These are phyloP conservation scores for Nitzschia inconspicua DNA, from an alignment of 108 stramenopile species.

Conservation along the genomic window DNA sequence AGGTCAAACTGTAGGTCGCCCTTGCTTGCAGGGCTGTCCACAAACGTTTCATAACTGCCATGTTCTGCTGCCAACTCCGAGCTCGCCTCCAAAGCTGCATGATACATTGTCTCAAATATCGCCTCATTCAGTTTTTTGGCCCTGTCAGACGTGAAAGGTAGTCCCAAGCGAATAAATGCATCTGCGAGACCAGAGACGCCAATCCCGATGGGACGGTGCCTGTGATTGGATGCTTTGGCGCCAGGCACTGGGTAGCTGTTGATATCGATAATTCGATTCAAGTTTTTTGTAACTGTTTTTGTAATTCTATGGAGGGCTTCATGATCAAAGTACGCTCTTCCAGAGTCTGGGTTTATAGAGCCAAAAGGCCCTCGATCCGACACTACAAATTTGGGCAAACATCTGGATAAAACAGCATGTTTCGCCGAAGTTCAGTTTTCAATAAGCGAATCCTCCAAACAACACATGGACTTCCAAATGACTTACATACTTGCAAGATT, in stretches of 20 bases:
- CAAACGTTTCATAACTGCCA: constrained; percentile 88
- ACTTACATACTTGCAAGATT: constrained; percentile 90
- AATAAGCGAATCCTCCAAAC: background rate
- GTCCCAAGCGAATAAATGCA: constrained; percentile 87
- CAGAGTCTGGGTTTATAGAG: constrained; percentile 64
- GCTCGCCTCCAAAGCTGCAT: constrained; percentile 92
- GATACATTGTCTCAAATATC: constrained; percentile 96
- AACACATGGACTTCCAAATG: background rate
- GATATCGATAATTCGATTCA: constrained; percentile 94
- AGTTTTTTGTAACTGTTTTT: constrained; percentile 89
- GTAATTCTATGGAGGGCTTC: constrained; percentile 78
- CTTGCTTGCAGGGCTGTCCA: constrained; percentile 86
- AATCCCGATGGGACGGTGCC: constrained; percentile 95
- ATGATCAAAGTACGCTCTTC: constrained; percentile 83
- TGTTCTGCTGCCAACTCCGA: constrained; percentile 84
- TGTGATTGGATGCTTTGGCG: constrained; percentile 81
- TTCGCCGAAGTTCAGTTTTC: background rate
- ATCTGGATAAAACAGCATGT: constrained; percentile 35
- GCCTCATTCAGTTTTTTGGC: constrained; percentile 89
- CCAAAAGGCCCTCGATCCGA: constrained; percentile 68
- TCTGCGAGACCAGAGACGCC: constrained; percentile 97
- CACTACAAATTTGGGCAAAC: constrained; percentile 78
- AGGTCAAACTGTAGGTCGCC: constrained; percentile 92
- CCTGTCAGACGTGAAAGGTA: constrained; percentile 85
- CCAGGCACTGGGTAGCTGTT: constrained; percentile 90